phyloP scores from a whole-genome alignment of 345 rosid genomes.

The Kernera saxatilis region DNA sequence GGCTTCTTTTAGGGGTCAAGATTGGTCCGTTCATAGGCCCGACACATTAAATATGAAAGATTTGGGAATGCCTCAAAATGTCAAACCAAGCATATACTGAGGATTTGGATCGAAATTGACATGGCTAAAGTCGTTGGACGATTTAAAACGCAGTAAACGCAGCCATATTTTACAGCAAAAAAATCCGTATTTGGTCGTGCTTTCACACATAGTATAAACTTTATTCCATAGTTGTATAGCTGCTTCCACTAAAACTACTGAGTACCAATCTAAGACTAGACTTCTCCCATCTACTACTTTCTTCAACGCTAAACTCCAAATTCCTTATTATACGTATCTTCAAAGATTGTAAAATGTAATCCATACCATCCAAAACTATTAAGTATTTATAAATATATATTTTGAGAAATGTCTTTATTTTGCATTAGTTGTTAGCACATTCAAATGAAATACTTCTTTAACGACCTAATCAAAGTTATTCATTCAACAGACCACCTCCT shows the following conservation, averaged over 20 bases:
- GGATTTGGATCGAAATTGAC: not conserved
- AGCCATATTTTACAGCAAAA: not conserved
- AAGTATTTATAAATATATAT: not conserved
- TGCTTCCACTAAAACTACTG: slow-evolving; percentile 22
- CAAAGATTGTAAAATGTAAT: slow-evolving; percentile 1
- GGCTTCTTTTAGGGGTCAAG: slow-evolving; percentile 1
- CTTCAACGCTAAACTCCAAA: slow-evolving; percentile 12
- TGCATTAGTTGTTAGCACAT: not conserved
- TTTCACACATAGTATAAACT: slow-evolving; percentile 24
- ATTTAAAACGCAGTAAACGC: slow-evolving; percentile 1
- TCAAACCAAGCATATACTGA: not conserved
- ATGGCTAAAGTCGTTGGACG: not conserved
- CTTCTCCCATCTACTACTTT: slow-evolving; percentile 18
- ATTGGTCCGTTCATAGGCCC: not conserved
- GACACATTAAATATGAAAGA: not conserved
- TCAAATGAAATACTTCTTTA: not conserved
- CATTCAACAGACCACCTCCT: not conserved
- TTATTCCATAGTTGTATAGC: slow-evolving; percentile 13
- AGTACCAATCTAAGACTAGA: slow-evolving; percentile 30
- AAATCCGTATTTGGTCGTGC: slow-evolving; percentile 9
- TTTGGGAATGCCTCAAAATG: not conserved
- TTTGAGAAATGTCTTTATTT: not conserved
- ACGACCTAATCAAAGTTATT: not conserved
- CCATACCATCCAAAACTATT: not conserved
- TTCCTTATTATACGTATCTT: slow-evolving; percentile 28